Evolutionary conservation across 2,329 filamentous ascomycete genomes (phyloP).

Genomic region (Colletotrichum chrysophilum): DNA sequence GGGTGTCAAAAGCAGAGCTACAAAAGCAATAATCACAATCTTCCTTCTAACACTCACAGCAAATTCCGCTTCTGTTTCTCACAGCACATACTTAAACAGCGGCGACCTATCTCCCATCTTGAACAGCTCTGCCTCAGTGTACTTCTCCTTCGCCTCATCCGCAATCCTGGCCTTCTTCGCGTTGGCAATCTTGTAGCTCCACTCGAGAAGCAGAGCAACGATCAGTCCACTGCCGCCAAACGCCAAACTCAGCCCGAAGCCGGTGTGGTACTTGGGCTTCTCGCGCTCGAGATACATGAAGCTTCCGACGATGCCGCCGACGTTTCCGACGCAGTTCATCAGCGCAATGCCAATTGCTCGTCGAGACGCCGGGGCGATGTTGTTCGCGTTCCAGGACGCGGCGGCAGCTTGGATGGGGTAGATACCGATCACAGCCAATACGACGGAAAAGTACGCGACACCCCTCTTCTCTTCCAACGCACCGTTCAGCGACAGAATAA

Average conservation of each 20-base stretch:
- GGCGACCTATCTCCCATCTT: constrained; percentile 36
- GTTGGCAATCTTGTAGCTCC: constrained; percentile 31
- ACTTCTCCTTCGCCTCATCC: constrained; percentile 28
- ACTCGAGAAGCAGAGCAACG: constrained; percentile 33
- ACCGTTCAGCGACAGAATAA: constrained; percentile 17
- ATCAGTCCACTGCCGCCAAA: constrained; percentile 33
- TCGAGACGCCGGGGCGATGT: constrained; percentile 27
- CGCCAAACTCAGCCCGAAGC: constrained; percentile 36
- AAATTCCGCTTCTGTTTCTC: neutral
- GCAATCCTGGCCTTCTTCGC: constrained; percentile 26
- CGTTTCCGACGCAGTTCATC: constrained; percentile 34
- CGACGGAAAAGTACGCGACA: constrained; percentile 19
- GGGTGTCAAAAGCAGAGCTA: neutral
- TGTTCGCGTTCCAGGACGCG: constrained; percentile 26
- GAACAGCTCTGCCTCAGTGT: constrained; percentile 34
- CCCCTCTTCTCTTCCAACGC: constrained; percentile 5
- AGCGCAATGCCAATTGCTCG: constrained; percentile 31
- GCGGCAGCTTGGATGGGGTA: constrained; percentile 22
- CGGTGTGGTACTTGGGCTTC: constrained; percentile 54
- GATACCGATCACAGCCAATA: constrained; percentile 18
- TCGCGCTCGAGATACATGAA: constrained; percentile 32
- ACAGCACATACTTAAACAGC: constrained; percentile 21
- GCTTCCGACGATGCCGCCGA: constrained; percentile 32
- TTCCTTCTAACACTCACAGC: neutral
- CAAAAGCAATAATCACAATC: neutral